A percentile compares a stretch with the other conserved stretches of the same genome.
Conservation (phyloP, 495 filamentous ascomycete species). For the Aspergillus diversus region DNA sequence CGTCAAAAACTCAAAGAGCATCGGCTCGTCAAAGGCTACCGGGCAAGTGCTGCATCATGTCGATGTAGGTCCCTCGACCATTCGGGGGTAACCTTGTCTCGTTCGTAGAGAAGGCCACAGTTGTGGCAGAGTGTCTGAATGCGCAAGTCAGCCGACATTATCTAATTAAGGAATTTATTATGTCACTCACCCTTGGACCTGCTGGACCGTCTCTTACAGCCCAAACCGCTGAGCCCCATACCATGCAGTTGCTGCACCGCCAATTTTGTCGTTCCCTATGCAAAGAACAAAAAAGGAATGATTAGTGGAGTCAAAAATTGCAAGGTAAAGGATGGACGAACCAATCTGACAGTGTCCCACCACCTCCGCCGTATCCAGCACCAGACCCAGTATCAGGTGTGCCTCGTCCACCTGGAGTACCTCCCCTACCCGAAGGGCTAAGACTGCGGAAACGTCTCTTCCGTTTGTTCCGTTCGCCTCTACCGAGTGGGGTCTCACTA, state of each 20-base stretch:
- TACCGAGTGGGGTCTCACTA: constrained; percentile 71
- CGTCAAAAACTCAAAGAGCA: not conserved
- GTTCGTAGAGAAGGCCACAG: constrained; percentile 87
- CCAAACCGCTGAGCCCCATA: constrained; percentile 92
- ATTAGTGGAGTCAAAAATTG: constrained; percentile 15
- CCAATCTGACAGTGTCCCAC: constrained; percentile 74
- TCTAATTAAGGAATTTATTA: not conserved
- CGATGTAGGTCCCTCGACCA: constrained; percentile 81
- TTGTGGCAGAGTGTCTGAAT: constrained; percentile 87
- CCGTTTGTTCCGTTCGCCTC: constrained; percentile 89
- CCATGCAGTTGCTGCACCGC: constrained; percentile 87
- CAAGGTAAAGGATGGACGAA: constrained; percentile 30
- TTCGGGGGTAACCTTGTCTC: constrained; percentile 79
- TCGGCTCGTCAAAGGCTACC: constrained; percentile 17
- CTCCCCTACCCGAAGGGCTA: constrained; percentile 69
- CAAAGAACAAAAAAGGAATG: constrained; percentile 6
- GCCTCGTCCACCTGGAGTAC: constrained; percentile 71
- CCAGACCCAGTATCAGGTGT: constrained; percentile 74
- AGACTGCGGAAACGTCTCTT: constrained; percentile 90
- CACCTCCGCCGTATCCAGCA: constrained; percentile 66
- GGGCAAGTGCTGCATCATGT: constrained; percentile 52
- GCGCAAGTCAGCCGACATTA: constrained; percentile 18
- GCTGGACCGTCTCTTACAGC: constrained; percentile 88
- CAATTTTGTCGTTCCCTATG: constrained; percentile 77
- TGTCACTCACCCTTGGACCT: constrained; percentile 73